Evolutionary conservation across 2,329 filamentous ascomycete genomes (phyloP), one percentile per base, ranked within the genome.

Genomic region (Aureobasidium uvarum): DNA sequence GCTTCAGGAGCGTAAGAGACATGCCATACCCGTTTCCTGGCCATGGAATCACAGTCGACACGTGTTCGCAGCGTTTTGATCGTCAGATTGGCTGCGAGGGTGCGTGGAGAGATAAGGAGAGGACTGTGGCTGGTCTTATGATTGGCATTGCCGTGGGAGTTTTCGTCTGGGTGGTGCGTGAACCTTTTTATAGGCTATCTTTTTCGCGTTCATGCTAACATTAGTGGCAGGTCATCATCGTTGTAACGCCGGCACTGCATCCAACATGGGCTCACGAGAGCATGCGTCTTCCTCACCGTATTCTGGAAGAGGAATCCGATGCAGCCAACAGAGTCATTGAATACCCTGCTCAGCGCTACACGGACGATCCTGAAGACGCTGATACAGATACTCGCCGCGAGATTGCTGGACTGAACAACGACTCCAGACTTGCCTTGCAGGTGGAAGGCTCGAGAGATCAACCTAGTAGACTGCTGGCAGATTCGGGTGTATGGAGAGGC

Each of bases 21-120:
- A 84, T 83, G 69, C 83, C 84, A 0, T 90, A 83, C 78, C 89
- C 89, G 0, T 90, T 89, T 66, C 79, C 79, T 62, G 65, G 77
- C 63, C 68, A 74, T 60, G 69, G 70, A 59, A 58, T 74, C 51
- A 67, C 71, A 48, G 48, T 65, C 23, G 69, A 75, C 50, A 73
- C 76, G 14, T 89, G 87, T 71, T 69, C 76, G 5, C 72, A 77
- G 52, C 74, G 79, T 5, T 86, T 81, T 68, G 78, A 78, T 0
- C 78, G 85, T 36, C 73, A 71, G 0, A 71, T 65, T 16, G 73
- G 81, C 0, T 91, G 88, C 65, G 72, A 81, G 11, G 79, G 66
- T 1, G 79, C 81, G 0, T 90, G 87, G 88, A 81, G 78, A n/a
- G 75, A 73, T 31, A 79, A 82, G 50, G 79, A 88, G 74, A 81